Evolutionary conservation across 2,329 filamentous ascomycete genomes (phyloP).

Genomic region (Onygena corvina): DNA sequence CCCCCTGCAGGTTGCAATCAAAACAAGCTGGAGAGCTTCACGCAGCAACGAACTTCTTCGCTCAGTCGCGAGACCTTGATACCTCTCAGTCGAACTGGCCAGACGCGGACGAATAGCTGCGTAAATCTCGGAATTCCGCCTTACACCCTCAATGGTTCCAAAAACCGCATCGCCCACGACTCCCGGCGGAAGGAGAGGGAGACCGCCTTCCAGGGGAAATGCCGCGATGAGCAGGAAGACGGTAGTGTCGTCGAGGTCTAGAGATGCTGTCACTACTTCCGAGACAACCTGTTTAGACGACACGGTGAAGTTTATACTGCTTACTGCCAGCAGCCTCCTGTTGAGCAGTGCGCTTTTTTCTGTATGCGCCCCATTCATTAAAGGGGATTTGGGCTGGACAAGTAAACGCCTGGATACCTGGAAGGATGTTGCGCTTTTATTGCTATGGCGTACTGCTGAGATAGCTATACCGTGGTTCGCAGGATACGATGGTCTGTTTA

Average conservation of each 20-base stretch:
- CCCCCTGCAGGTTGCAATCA: background rate
- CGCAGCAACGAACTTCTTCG: background rate
- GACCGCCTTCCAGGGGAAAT: background rate
- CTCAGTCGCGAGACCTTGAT: background rate
- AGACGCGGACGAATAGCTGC: background rate
- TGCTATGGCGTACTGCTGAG: constrained; percentile 50
- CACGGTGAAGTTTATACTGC: constrained; percentile 34
- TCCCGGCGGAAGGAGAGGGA: constrained; percentile 14
- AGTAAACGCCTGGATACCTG: constrained; percentile 52
- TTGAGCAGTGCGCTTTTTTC: constrained; percentile 55
- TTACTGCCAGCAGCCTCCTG: constrained; percentile 44
- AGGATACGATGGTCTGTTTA: constrained; percentile 49
- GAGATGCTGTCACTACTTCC: constrained; percentile 13
- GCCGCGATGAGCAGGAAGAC: background rate
- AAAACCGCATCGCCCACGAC: constrained; percentile 15
- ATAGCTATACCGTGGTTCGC: constrained; percentile 61
- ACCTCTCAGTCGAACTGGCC: background rate
- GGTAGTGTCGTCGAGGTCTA: background rate
- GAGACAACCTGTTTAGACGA: constrained; percentile 22
- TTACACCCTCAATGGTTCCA: constrained; percentile 9
- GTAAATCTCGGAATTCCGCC: background rate
- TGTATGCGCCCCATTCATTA: constrained; percentile 47
- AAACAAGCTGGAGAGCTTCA: constrained; percentile 5
- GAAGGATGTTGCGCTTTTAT: constrained; percentile 46
- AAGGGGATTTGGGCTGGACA: constrained; percentile 54